Percentiles rank a stretch among this genome's conserved stretches.
phyloP scores from a whole-genome alignment of 2,329 filamentous ascomycete species.

The Coniosporium tulheliwenetii region DNA sequence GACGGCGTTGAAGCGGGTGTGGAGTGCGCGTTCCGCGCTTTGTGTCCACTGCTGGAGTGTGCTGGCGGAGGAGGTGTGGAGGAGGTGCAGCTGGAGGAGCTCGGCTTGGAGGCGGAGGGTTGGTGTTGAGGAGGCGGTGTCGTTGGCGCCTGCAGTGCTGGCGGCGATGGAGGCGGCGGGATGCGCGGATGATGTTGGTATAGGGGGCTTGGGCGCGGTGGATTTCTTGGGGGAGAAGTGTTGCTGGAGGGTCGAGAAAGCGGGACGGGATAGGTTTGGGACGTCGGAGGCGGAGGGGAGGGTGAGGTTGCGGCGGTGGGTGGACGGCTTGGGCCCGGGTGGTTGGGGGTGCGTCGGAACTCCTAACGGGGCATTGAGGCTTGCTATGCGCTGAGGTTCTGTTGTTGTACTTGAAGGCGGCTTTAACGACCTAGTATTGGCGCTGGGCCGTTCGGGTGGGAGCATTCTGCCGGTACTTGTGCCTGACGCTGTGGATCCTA shows the following conservation, averaged over 20 bases:
- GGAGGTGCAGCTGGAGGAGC: constrained; percentile 47
- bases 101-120: constrained; percentile 45
- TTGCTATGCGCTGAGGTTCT: not conserved
- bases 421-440: not conserved
- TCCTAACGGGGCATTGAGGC: not conserved
- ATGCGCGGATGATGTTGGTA: constrained; percentile 7
- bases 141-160: constrained; percentile 21
- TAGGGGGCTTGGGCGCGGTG: constrained; percentile 45
- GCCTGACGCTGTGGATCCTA: no score
- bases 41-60: constrained; percentile 37
- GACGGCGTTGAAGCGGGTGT: constrained; percentile 27
- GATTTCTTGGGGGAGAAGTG: constrained; percentile 52
- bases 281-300: constrained; percentile 16
- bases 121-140: constrained; percentile 36
- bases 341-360: not conserved
- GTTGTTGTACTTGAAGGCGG: not conserved
- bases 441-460: not conserved
- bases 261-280: constrained; percentile 26
- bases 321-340: not conserved
- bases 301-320: constrained; percentile 4
- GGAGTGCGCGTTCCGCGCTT: constrained; percentile 37
- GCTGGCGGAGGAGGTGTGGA: constrained; percentile 39
- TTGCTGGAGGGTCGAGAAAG: constrained; percentile 49
- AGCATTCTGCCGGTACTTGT: no score
- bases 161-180: constrained; percentile 35